These are phyloP conservation scores for Volvox carteri DNA, from an alignment of 163 green algal genomes.

Conservation along the genomic window DNA sequence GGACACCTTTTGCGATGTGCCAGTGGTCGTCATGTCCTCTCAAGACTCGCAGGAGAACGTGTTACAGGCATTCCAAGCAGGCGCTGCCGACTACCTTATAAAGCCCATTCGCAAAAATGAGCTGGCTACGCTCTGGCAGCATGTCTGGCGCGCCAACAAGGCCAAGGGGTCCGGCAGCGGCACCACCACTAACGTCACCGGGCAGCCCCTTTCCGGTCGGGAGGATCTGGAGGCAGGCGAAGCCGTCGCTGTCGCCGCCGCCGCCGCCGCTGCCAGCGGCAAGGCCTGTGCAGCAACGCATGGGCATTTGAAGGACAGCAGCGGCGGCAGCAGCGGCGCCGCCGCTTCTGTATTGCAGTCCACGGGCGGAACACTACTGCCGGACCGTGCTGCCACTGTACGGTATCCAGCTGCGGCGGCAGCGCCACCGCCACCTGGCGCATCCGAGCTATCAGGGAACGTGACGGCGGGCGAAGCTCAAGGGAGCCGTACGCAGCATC, in stretches of 20 bases:
- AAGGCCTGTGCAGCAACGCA: background rate
- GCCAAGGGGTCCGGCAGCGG: conserved; percentile 19
- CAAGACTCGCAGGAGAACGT: conserved; percentile 60
- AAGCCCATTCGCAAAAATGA: conserved; percentile 78
- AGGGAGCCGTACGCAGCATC: background rate
- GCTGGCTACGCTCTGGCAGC: conserved; percentile 76
- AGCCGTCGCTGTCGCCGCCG: no score
- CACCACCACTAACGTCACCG: background rate
- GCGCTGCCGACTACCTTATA: conserved; percentile 75
- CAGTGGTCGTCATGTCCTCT: conserved; percentile 58
- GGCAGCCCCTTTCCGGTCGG: background rate
- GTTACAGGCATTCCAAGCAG: conserved; percentile 67
- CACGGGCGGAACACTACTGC: conserved; percentile 16
- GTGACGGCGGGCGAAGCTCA: background rate
- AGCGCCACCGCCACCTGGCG: background rate
- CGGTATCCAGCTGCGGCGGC: background rate
- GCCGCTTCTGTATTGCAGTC: conserved; percentile 25
- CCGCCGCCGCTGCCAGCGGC: background rate
- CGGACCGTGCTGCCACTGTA: background rate
- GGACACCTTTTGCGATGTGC: conserved; percentile 35
- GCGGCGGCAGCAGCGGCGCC: conserved; percentile 39
- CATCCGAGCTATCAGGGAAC: background rate
- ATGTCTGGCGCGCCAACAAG: conserved; percentile 69
- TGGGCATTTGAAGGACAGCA: conserved; percentile 38
- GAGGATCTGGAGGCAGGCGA: background rate